Evolutionary conservation across 257 asterid genomes (phyloP).

Genomic region (Penstemon newberryi): DNA sequence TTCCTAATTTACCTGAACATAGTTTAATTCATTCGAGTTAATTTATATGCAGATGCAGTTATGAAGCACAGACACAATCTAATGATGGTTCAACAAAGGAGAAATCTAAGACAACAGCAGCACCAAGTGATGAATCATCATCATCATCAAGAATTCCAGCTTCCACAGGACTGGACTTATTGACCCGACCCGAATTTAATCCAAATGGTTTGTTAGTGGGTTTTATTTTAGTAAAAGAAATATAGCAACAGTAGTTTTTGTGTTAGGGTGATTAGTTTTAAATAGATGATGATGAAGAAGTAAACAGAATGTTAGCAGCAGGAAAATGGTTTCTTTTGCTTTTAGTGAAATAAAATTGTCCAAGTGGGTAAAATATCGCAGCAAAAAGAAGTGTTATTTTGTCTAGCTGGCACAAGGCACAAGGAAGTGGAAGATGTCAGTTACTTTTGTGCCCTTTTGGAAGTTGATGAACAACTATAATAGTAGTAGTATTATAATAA

Average conservation of each 20-base stretch:
- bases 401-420: slow-evolving; percentile 36
- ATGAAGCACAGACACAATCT: background rate
- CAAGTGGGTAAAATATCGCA: slow-evolving; percentile 8
- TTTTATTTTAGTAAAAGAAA: background rate
- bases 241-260: background rate
- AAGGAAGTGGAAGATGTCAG: slow-evolving; percentile 37
- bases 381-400: slow-evolving; percentile 21
- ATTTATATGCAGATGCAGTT: background rate
- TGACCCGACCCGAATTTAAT: background rate
- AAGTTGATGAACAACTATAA: slow-evolving; percentile 13
- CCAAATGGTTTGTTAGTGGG: too few relatives aligned
- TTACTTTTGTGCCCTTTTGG: slow-evolving; percentile 30
- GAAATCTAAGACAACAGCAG: background rate
- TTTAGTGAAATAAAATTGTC: slow-evolving; percentile 2
- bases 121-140: background rate
- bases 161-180: slow-evolving; percentile 18
- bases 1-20: too few relatives aligned
- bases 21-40: background rate
- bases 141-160: background rate
- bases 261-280: too few relatives aligned
- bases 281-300: slow-evolving; percentile 1
- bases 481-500: background rate
- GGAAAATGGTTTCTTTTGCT: slow-evolving; percentile 9
- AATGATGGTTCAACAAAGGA: background rate
- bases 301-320: slow-evolving; percentile 28